A percentile compares a stretch with the other conserved stretches of the same genome.
Conservation (phyloP, 306 rosid genomes). For the Cotoneaster glaucophyllus region DNA sequence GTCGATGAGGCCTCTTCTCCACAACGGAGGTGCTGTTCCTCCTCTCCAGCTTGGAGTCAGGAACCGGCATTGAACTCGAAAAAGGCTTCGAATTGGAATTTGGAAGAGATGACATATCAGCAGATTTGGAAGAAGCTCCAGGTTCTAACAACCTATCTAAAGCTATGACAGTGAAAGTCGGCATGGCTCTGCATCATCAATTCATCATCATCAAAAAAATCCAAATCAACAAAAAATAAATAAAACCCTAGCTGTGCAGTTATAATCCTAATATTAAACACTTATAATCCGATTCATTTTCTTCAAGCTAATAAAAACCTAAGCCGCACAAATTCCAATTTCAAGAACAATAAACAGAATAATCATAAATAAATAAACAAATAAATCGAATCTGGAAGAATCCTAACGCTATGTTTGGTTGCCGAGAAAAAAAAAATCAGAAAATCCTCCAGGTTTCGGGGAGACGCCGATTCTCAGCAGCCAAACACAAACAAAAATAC, state of each 20-base stretch:
- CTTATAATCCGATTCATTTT: not conserved
- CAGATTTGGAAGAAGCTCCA: slow-evolving; percentile 60
- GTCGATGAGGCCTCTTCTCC: slow-evolving; percentile 46
- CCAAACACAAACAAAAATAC: not conserved
- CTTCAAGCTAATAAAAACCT: not conserved
- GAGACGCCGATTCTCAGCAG: slow-evolving; percentile 1
- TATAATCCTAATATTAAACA: not conserved
- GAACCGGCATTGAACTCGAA: slow-evolving; percentile 28
- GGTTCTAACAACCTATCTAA: slow-evolving; percentile 84
- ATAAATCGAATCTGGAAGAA: slow-evolving; percentile 12
- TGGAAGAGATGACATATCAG: slow-evolving; percentile 51
- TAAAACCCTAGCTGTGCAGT: not conserved
- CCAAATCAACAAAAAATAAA: not conserved
- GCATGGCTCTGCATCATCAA: slow-evolving; percentile 58
- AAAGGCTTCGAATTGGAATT: slow-evolving; percentile 46
- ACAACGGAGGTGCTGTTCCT: slow-evolving; percentile 36
- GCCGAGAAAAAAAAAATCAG: not conserved
- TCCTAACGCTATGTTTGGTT: slow-evolving; percentile 4
- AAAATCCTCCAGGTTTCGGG: slow-evolving; percentile 12
- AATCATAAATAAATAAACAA: not conserved
- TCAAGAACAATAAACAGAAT: not conserved
- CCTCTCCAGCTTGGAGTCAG: slow-evolving; percentile 45
- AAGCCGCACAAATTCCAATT: not conserved
- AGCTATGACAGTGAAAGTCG: slow-evolving; percentile 71
- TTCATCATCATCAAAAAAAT: slow-evolving; percentile 11